Base-by-base conservation (phyloP, 1,284 basidiomycete species). In the Ceratobasidium sp. region DNA sequence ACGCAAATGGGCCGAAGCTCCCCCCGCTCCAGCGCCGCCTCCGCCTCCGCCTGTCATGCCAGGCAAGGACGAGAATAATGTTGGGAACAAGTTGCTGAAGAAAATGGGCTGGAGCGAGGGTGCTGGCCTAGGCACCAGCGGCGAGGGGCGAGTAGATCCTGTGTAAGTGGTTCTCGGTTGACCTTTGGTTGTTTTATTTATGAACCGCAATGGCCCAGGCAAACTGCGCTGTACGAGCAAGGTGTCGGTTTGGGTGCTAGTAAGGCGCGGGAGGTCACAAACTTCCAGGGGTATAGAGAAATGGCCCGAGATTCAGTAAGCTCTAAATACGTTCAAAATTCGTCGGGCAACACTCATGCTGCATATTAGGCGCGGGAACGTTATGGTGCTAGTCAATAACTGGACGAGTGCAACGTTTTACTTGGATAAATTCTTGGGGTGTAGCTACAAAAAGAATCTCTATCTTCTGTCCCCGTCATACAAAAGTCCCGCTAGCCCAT, bases 91-190 rank as follows among this genome's bases (percentile, higher is more conserved):
- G 83, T 82, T 98, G 76, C 83, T 98, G 79, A 95, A 95, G 83
- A 95, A 96, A 89, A 97, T 98, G 96, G 96, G 96, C 0, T 98
- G 96, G 96, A 92, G 88, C 77, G 91, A 93, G 81, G 96, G 96
- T 2, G 91, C 89, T n/a, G 96, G 96, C 0, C 84, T 98, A 54
- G 96, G 96, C 0, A 87, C 88, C 6, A 88, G 87, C 74, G 94
- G 91, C 6, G 93, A 94, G 76, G 96, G 96, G 25, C 85, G 95
- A 71, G 90, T 95, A 19, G 95, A 96, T 70, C 96, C 96, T 1
- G 90, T 98, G 89, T 91, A 84, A 76, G 91, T 84, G 9, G 43
- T 9, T 76, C 76, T 52, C 59, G 52, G 32, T 40, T 57, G 29
- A 65, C 73, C 51, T 68, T 51, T 54, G 19, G 3, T 25, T 46